Percentiles rank a stretch among this genome's conserved stretches.
phyloP scores from a whole-genome alignment of 2,329 filamentous ascomycete genomes.

The Gyromitra esculenta region DNA sequence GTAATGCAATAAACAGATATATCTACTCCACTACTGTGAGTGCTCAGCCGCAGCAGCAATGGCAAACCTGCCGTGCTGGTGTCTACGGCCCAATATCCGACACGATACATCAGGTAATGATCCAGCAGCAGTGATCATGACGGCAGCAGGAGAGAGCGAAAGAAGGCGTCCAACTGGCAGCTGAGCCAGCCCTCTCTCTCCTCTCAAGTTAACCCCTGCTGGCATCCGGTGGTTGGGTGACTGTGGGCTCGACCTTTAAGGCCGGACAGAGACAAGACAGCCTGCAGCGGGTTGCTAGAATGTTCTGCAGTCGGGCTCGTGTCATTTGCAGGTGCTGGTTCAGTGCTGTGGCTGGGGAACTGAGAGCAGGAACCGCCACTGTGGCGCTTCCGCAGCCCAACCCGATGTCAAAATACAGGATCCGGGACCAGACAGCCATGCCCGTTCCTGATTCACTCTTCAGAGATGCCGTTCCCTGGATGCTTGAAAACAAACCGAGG shows the following conservation, averaged over 20 bases:
- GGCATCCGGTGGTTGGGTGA: neutral
- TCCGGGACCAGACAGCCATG: constrained; percentile 8
- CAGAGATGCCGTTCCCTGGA: neutral
- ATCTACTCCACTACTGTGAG: neutral
- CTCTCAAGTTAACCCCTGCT: constrained; percentile 1
- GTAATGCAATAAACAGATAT: neutral
- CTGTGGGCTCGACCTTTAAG: constrained; percentile 4
- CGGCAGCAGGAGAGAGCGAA: neutral
- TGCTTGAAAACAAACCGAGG: neutral
- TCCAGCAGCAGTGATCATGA: too few relatives aligned
- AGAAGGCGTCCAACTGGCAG: neutral
- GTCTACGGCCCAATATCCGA: too few relatives aligned
- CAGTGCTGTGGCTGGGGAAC: neutral
- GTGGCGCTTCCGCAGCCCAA: constrained; percentile 10
- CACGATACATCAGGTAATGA: too few relatives aligned
- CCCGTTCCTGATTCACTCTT: neutral
- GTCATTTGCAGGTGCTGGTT: neutral
- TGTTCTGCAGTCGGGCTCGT: constrained; percentile 27
- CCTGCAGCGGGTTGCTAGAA: constrained; percentile 21
- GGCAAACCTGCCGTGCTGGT: too few relatives aligned
- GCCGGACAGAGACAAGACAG: neutral
- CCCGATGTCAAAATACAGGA: constrained; percentile 28
- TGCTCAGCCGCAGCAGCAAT: too few relatives aligned
- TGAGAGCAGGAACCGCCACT: constrained; percentile 26
- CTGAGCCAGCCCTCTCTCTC: neutral